Conservation (phyloP, 192 early-diverging fungal species). For the Allomyces javanicus region DNA sequence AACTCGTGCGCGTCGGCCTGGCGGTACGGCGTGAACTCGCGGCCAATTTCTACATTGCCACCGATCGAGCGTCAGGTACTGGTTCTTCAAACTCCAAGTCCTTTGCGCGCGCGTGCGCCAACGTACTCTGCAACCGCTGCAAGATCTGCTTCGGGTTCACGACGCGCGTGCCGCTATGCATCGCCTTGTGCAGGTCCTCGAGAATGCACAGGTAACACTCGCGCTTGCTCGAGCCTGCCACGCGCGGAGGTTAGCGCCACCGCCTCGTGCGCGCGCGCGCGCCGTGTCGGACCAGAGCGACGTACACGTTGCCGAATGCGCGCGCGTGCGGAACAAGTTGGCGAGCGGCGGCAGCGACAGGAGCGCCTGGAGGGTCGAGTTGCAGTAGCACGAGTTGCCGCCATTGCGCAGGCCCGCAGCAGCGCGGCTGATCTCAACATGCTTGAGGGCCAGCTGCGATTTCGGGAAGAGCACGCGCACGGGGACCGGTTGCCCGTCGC, state of each 20-base stretch:
- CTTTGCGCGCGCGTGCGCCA: no score
- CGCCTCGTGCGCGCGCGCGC: constrained; percentile 13
- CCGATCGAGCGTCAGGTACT: no score
- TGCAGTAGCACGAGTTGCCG: constrained; percentile 63
- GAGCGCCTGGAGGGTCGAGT: constrained; percentile 57
- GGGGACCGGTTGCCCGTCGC: not conserved
- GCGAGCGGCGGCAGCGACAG: constrained; percentile 54
- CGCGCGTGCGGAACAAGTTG: constrained; percentile 36
- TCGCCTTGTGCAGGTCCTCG: constrained; percentile 2
- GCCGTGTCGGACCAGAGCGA: constrained; percentile 22
- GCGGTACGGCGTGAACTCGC: constrained; percentile 50
- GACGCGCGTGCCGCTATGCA: not conserved
- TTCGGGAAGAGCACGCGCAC: not conserved
- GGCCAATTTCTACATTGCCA: constrained; percentile 33
- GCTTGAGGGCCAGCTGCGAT: not conserved
- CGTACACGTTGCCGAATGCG: constrained; percentile 40
- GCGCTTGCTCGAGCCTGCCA: constrained; percentile 43
- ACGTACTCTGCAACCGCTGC: not conserved
- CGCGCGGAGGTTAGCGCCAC: constrained; percentile 34
- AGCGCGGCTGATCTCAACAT: constrained; percentile 19
- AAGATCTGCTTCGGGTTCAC: not conserved
- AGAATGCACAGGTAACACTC: constrained; percentile 6
- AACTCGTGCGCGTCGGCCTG: constrained; percentile 90
- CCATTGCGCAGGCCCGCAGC: constrained; percentile 51
- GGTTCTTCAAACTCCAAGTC: no score